Conservation (phyloP, 345 rosid genomes). For the Diplotaxis tenuifolia region DNA sequence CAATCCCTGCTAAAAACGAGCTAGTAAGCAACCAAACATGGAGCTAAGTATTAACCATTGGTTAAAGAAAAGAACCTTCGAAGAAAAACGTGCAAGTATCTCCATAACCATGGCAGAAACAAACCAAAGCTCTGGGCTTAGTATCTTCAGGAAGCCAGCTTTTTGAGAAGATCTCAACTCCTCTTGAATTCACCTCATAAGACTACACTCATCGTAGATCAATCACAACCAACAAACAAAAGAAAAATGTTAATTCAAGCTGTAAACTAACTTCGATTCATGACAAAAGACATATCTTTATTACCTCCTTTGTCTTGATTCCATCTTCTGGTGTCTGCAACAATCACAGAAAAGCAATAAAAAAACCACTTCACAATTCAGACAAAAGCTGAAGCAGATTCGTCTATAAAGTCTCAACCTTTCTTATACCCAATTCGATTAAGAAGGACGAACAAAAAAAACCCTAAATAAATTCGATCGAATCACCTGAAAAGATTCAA, state of each 20-base stretch:
- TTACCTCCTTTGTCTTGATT: slow-evolving; percentile 75
- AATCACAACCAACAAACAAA: not conserved
- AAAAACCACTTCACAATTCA: not conserved
- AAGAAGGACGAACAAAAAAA: too few species aligned
- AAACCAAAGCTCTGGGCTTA: slow-evolving; percentile 69
- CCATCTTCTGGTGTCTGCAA: slow-evolving; percentile 69
- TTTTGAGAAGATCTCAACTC: slow-evolving; percentile 78
- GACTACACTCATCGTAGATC: slow-evolving; percentile 45
- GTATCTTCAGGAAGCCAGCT: slow-evolving; percentile 76
- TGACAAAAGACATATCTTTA: not conserved
- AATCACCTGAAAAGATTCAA: not conserved
- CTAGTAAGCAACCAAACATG: slow-evolving; percentile 20
- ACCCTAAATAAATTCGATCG: too few species aligned
- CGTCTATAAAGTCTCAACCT: slow-evolving; percentile 15
- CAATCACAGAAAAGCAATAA: not conserved
- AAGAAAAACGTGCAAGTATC: slow-evolving; percentile 95
- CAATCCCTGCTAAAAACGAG: slow-evolving; percentile 56
- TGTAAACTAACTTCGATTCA: slow-evolving; percentile 20
- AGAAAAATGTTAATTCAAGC: not conserved
- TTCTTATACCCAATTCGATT: slow-evolving; percentile 13
- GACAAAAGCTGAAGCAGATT: not conserved
- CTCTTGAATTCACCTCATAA: slow-evolving; percentile 79
- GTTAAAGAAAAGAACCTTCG: slow-evolving; percentile 53
- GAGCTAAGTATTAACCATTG: not conserved
- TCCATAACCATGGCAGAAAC: slow-evolving; percentile 93